Percentiles rank a stretch among this genome's conserved stretches.
Evolutionary conservation across 1,139 yeast species (phyloP).

Genomic region (Blastobotrys niveus): DNA sequence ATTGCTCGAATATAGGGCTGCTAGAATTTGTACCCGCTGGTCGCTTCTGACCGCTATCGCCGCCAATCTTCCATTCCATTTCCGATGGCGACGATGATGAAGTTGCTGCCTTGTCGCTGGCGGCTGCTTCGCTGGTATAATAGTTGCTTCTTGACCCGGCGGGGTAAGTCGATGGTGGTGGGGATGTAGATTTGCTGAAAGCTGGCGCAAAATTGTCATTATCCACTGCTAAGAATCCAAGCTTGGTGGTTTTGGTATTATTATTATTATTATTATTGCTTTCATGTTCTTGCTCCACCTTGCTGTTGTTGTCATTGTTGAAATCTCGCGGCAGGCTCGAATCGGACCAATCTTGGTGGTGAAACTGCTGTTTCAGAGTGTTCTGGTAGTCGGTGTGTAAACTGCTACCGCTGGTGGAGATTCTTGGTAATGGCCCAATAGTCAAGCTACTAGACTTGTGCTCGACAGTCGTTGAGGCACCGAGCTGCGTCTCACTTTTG

Average conservation of each 20-base stretch:
- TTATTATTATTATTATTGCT: no score
- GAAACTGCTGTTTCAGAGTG: no score
- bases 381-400: no score
- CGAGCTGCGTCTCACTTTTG: not conserved
- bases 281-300: no score
- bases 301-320: not conserved
- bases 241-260: not conserved
- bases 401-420: no score
- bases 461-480: no score
- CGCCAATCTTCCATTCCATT: not conserved
- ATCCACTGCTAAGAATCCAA: constrained; percentile 1
- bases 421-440: no score
- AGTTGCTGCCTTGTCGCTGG: not conserved
- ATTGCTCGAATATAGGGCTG: constrained; percentile 7
- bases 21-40: not conserved
- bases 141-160: not conserved
- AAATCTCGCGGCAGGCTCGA: no score
- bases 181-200: no score
- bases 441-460: no score
- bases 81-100: not conserved
- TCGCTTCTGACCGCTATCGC: not conserved
- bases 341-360: no score
- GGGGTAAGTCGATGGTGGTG: no score
- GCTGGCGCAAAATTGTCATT: constrained; percentile 7
- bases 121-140: not conserved